Evolutionary conservation across 805 yeast genomes (phyloP).

Genomic region (Barnettozyma sucrosica): DNA sequence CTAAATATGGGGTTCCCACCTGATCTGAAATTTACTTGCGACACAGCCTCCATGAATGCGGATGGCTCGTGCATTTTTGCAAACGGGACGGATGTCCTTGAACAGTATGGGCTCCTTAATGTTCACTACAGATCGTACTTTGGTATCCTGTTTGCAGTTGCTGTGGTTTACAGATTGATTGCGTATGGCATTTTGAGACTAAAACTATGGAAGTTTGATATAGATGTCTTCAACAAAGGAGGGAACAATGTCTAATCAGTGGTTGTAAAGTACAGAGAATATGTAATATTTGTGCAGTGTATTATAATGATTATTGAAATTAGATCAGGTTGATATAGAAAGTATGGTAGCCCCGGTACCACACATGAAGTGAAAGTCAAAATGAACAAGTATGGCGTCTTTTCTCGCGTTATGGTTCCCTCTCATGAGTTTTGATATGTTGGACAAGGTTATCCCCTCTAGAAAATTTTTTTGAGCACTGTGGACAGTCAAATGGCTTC

Average conservation of each 20-base stretch:
- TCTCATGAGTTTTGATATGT: slow-evolving; percentile 52
- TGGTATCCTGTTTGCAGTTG: slow-evolving; percentile 34
- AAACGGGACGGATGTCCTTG: slow-evolving; percentile 52
- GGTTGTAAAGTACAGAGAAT: not conserved
- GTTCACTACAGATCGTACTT: slow-evolving; percentile 30
- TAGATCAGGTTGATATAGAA: not conserved
- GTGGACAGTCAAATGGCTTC: slow-evolving; percentile 59
- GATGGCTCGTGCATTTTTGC: slow-evolving; percentile 42
- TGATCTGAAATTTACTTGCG: slow-evolving; percentile 47
- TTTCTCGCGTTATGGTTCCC: not conserved
- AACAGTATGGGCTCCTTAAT: slow-evolving; percentile 34
- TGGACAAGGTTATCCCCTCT: slow-evolving; percentile 62
- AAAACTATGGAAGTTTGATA: slow-evolving; percentile 18
- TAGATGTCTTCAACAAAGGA: slow-evolving; percentile 12
- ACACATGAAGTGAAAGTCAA: not conserved
- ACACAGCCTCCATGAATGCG: slow-evolving; percentile 24
- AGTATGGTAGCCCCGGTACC: not conserved
- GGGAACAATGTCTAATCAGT: not conserved
- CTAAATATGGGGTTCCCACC: slow-evolving; percentile 48
- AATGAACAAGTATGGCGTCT: too few species aligned
- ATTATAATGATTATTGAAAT: not conserved
- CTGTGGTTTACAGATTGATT: slow-evolving; percentile 37
- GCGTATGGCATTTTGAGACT: slow-evolving; percentile 27
- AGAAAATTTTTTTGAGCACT: slow-evolving; percentile 60
- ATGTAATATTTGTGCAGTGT: not conserved